Base-by-base conservation (phyloP, 139 green algal species). In the Deuterostichococcus epilithicus region DNA sequence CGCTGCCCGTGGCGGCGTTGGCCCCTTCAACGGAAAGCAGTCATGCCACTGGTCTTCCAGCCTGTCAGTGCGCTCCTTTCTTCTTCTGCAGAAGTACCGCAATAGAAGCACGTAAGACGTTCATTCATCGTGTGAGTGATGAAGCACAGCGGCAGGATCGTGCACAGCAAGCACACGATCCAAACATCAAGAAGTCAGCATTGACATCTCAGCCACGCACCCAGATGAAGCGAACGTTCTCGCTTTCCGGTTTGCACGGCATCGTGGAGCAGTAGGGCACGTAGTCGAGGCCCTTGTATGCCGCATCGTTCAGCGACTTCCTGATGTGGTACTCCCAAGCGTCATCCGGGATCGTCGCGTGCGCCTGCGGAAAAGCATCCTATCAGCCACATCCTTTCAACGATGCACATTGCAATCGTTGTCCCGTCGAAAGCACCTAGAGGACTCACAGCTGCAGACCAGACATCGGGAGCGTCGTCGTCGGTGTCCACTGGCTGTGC, bases 261-360 rank as follows among this genome's bases (percentile, higher is more conserved):
- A 92, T 94, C 6, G 87, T 92, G 8, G 83, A 88, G 76, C 79
- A 88, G 81, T 92, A 93, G 23, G 87, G 88, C 36, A 86, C 82
- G 71, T 92, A 92, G 33, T 86, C 75, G 67, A 92, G 59, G 6
- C 79, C 88, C 36, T 89, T 87, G 85, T 92, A 92, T 2, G 88
- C 90, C 0, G 88, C 85, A 58, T 92, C 88, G 73, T 94, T 92
- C n/a, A 90, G 74, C 10, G 74, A 36, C 75, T 90, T 92, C 5
- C 90, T 67, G n/a, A 90, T 86, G 28, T 92, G 87, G 69, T 93
- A 92, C 70, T 94, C 90, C 86, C 88, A 93, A 0, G 86, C 87
- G 63, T 90, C 83, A 1, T 88, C 81, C 0, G 90, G 90, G 20
- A 94, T 81, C 26, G 81, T 79, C 65, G 71, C 68, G 35, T 89